These are phyloP conservation scores for Mortierella sp. DNA, from an alignment of 371 early-diverging fungal species.

Conservation along the genomic window DNA sequence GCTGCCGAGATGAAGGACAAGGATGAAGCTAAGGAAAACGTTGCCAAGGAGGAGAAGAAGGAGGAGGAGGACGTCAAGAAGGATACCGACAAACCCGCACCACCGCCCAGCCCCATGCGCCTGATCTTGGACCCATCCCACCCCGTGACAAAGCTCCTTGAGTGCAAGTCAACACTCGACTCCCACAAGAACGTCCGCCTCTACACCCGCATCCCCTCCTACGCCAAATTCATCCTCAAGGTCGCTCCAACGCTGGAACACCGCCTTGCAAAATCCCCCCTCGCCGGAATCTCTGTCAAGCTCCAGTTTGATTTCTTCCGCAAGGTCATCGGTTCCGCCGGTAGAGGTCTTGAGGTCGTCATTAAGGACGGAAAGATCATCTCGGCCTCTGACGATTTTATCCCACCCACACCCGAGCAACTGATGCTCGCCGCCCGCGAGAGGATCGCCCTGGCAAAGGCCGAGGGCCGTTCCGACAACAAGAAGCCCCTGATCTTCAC, in stretches of 20 bases:
- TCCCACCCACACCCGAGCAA: constrained; percentile 4
- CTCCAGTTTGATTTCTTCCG: constrained; percentile 38
- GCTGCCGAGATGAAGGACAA: background rate
- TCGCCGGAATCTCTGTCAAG: constrained; percentile 33
- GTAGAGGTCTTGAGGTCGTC: constrained; percentile 36
- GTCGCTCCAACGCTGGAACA: constrained; percentile 40
- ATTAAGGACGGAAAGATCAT: constrained; percentile 38
- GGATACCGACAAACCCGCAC: background rate
- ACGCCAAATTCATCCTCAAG: constrained; percentile 36
- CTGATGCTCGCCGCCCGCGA: constrained; percentile 16
- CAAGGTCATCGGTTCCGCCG: constrained; percentile 20
- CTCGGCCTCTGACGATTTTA: constrained; percentile 30
- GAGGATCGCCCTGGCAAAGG: constrained; percentile 28
- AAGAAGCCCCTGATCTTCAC: constrained; percentile 18
- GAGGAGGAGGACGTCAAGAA: constrained; percentile 4
- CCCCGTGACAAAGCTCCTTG: constrained; percentile 27
- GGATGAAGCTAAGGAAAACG: background rate
- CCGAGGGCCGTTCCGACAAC: constrained; percentile 7
- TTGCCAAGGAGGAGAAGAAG: background rate
- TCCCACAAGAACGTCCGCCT: background rate
- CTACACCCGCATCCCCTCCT: constrained; percentile 45
- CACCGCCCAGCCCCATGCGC: background rate
- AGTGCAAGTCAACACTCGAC: background rate
- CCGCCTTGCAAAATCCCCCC: constrained; percentile 28
- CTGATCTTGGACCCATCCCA: constrained; percentile 16